phyloP scores from a whole-genome alignment of 2,329 filamentous ascomycete species.

The Trichoderma pleuroti region DNA sequence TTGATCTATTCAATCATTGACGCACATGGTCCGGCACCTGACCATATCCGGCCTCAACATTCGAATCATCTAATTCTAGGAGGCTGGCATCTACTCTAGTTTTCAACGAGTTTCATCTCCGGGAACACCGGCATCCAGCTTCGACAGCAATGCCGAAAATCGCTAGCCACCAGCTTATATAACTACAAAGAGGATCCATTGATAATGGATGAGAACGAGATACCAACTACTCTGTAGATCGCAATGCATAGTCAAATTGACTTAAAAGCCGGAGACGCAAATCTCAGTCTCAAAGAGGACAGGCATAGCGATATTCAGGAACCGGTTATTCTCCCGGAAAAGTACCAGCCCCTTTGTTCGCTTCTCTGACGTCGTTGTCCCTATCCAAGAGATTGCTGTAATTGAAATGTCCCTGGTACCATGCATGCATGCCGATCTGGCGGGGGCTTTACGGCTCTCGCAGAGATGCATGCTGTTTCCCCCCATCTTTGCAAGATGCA shows the following conservation, averaged over 20 bases:
- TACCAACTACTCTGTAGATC: not conserved
- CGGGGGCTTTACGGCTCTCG: not conserved
- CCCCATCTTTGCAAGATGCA: not conserved
- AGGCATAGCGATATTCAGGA: slow-evolving; percentile 9
- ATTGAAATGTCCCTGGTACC: slow-evolving; percentile 2
- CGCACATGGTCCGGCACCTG: not conserved
- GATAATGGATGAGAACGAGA: not conserved
- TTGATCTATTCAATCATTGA: not conserved
- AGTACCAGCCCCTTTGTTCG: not conserved
- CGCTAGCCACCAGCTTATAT: not conserved
- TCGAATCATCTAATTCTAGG: not conserved
- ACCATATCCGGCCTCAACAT: not conserved
- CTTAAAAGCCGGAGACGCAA: not conserved
- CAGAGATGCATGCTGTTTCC: not conserved
- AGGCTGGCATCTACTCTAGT: not conserved
- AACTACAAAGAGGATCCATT: not conserved
- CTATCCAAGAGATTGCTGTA: not conserved
- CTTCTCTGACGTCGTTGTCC: not conserved
- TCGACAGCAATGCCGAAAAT: not conserved
- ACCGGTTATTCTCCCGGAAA: not conserved
- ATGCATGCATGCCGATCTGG: slow-evolving; percentile 2
- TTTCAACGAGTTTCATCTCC: not conserved
- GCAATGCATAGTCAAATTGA: not conserved
- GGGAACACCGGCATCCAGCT: not conserved
- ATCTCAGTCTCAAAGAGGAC: not conserved